Percentiles rank a stretch among this genome's conserved stretches.
phyloP scores from a whole-genome alignment of 2,329 filamentous ascomycete genomes.

The Fusarium lyarnte region DNA sequence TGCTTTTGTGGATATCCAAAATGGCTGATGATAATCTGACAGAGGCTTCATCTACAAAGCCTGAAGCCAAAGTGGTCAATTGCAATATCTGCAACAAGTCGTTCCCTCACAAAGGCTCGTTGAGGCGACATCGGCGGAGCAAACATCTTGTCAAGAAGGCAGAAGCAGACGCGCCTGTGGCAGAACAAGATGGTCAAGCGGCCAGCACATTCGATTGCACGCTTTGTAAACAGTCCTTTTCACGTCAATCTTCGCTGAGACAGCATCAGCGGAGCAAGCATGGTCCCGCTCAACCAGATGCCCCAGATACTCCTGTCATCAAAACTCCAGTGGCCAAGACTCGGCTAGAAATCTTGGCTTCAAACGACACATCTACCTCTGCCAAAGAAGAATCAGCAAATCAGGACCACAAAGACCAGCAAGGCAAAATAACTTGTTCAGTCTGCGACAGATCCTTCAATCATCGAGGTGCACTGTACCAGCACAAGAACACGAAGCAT shows the following conservation, averaged over 20 bases:
- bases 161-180: neutral
- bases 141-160: neutral
- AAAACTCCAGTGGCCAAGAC: neutral
- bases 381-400: neutral
- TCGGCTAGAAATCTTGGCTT: neutral
- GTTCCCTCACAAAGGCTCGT: neutral
- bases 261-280: neutral
- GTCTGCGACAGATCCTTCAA: neutral
- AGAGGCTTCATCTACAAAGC: neutral
- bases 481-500: neutral
- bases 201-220: neutral
- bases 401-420: accelerated
- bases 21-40: neutral
- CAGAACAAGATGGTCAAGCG: neutral
- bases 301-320: too few relatives aligned
- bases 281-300: neutral
- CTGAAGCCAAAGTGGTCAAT: neutral
- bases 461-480: neutral
- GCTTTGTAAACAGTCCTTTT: neutral
- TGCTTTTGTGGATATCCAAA: too few relatives aligned
- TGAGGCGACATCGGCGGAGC: neutral
- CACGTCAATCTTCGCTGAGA: neutral
- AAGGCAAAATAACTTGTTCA: neutral
- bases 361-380: neutral
- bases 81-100: neutral